Evolutionary conservation across 345 rosid genomes (phyloP), one percentile per base, ranked within the genome.

Genomic region (Citrus glauca): DNA sequence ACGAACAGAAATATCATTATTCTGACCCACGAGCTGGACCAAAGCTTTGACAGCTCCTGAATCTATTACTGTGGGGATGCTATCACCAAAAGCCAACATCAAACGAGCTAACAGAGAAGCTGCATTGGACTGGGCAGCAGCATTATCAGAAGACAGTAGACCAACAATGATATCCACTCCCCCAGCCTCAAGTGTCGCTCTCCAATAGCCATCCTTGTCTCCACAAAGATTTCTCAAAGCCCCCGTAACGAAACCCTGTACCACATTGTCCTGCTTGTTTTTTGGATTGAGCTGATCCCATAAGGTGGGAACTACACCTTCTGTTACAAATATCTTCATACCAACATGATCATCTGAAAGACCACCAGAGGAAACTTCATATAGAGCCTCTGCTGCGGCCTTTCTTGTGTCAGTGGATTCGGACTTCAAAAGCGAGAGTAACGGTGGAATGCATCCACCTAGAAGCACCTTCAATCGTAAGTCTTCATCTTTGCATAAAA

Each of bases 361-460:
- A 38, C 93, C 92, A 77, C 92, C 94, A 32, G 89, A 86, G 7
- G 98, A 95, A 73, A 91, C 97, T 87, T 90, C 97, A 83, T 82
- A 91, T 60, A 93, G 84, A 1, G 98, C 95, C 76, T 90, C 97
- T 14, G 98, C 92, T 7, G 95, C 95, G 50, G 88, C 95, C 79
- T 87, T 90, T 86, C 90, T 86, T 33, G 93, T 94, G 37, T 91
- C 98, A 80, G 85, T 74, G 37, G 88, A 86, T 60, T 88, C 88
- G 57, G 98, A 93, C 80, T 91, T 93, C 88, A 95, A 78, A 81
- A 93, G 93, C 2, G 89, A 89, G 64, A 95, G 90, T 69, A 95
- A 74, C 16, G 98, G 98, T 0, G 97, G 98, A 78, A 93, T 88
- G 77, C 98, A 95, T 68, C 98, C 98, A 32, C 98, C 98, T 27